These are phyloP conservation scores for Fragaria iinumae DNA, from an alignment of 306 rosid genomes.

Conservation along the genomic window DNA sequence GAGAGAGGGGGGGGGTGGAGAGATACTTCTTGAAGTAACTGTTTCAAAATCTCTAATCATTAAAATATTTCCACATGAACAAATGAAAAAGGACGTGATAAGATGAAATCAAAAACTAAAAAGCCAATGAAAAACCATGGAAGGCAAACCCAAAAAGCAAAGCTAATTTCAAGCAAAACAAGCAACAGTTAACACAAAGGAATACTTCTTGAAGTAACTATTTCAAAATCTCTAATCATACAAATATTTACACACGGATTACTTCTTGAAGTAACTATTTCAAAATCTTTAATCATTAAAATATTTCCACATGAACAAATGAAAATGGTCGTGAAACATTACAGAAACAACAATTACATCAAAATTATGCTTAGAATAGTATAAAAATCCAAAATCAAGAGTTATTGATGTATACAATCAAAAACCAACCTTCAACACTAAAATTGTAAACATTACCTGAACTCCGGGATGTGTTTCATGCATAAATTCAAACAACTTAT, in stretches of 20 bases:
- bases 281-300: neutral
- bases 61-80: too few species aligned
- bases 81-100: too few species aligned
- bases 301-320: neutral
- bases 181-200: neutral
- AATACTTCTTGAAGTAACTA: neutral
- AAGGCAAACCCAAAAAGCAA: neutral
- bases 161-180: neutral
- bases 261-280: neutral
- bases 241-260: neutral
- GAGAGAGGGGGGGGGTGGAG: too few species aligned
- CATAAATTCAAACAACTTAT: conserved; percentile 96
- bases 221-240: neutral
- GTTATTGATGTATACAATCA: neutral
- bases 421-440: neutral
- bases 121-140: neutral
- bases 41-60: too few species aligned
- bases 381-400: neutral
- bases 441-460: conserved; percentile 55
- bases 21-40: too few species aligned
- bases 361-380: neutral
- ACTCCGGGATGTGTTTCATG: conserved; percentile 99
- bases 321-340: neutral
- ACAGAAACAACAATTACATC: neutral
- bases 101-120: neutral